phyloP scores from a whole-genome alignment of 306 rosid genomes.

The Spatholobus suberectus region DNA sequence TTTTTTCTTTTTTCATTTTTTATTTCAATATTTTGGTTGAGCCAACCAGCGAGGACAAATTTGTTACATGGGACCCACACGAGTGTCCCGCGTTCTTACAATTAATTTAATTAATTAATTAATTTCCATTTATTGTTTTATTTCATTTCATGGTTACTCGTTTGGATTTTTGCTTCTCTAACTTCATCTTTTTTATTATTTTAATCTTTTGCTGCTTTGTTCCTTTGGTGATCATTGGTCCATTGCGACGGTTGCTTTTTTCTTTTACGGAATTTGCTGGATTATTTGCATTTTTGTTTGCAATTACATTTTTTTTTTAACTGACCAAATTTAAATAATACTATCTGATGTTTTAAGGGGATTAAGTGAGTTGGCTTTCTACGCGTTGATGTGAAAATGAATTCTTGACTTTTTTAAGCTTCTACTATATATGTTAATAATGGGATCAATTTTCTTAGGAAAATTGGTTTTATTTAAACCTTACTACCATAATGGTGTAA shows the following conservation, averaged over 20 bases:
- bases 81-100: conserved; percentile 46
- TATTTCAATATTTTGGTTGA: not conserved
- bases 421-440: not conserved
- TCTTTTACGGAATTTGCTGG: not conserved
- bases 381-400: conserved; percentile 14
- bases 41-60: conserved; percentile 47
- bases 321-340: no score
- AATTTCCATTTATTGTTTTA: not conserved
- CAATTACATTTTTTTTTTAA: not conserved
- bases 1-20: no score
- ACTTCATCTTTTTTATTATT: not conserved
- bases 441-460: not conserved
- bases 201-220: not conserved
- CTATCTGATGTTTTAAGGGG: not conserved
- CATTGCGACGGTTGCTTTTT: conserved; percentile 31
- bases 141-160: no score
- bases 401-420: conserved; percentile 17
- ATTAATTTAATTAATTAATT: not conserved
- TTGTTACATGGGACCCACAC: conserved; percentile 60
- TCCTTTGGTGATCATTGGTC: conserved; percentile 36
- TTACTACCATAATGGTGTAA: not conserved
- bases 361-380: not conserved
- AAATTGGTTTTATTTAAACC: not conserved
- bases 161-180: not conserved
- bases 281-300: not conserved